A percentile compares a stretch with the other conserved stretches of the same genome.
phyloP scores from a whole-genome alignment of 148 eudicot species.

The Vaccinium myrtillus region DNA sequence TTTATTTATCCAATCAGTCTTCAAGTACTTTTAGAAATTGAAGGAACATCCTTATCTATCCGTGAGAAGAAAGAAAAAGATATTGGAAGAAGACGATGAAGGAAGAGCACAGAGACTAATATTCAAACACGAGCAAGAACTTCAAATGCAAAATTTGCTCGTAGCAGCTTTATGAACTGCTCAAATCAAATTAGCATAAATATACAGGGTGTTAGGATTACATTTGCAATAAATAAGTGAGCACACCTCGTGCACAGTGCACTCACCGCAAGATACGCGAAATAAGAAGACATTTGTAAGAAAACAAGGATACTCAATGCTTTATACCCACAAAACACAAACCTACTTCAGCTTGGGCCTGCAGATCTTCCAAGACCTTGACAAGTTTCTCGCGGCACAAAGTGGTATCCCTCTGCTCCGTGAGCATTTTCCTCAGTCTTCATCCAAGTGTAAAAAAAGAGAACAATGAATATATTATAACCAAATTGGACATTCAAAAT shows the following conservation, averaged over 20 bases:
- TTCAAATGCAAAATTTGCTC: not conserved
- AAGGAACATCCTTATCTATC: not conserved
- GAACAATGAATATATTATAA: not conserved
- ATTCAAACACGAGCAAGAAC: not conserved
- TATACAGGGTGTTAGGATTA: not conserved
- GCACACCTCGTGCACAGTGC: not conserved
- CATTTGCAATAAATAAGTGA: not conserved
- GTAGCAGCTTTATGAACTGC: not conserved
- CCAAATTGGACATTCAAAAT: not conserved
- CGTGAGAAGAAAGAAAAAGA: not conserved
- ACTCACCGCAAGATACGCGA: not conserved
- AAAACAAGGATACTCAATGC: constrained; percentile 28
- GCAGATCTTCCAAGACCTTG: constrained; percentile 82
- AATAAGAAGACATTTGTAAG: not conserved
- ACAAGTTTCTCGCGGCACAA: constrained; percentile 59
- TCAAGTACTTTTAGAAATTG: not conserved
- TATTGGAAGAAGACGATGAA: not conserved
- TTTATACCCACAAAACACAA: constrained; percentile 89
- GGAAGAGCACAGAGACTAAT: not conserved
- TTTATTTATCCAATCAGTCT: not conserved
- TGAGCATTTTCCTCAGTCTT: constrained; percentile 73
- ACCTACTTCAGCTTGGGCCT: constrained; percentile 89
- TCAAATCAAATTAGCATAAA: not conserved
- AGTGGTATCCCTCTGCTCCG: constrained; percentile 43
- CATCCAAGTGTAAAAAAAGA: constrained; percentile 12